Evolutionary conservation across 352 stramenopile species (phyloP).

Genomic region (Phytophthora melonis): DNA sequence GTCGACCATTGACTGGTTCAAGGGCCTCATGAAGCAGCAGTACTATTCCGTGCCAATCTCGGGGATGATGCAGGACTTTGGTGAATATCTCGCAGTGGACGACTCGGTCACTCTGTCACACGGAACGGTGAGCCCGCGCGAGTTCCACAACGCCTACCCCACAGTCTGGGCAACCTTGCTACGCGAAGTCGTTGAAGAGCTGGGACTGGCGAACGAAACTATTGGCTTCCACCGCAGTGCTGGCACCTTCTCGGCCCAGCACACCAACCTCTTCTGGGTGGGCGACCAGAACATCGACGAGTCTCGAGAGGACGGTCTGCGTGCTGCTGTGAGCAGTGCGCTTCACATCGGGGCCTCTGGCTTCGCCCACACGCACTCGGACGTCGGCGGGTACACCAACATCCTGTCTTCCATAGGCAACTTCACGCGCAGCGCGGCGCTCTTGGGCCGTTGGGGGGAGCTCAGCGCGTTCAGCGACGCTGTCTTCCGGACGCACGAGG

Average conservation of each 20-base stretch:
- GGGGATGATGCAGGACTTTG: conserved; percentile 44
- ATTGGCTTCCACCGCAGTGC: conserved; percentile 41
- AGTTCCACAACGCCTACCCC: conserved; percentile 39
- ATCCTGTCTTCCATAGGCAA: conserved; percentile 32
- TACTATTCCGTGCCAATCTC: conserved; percentile 41
- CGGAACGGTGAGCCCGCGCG: conserved; percentile 25
- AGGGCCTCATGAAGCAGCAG: conserved; percentile 31
- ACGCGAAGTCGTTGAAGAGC: conserved; percentile 29
- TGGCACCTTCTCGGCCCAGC: conserved; percentile 30
- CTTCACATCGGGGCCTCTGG: conserved; percentile 33
- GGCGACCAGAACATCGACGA: conserved; percentile 41
- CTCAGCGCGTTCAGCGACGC: conserved; percentile 35
- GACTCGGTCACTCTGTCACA: conserved; percentile 26
- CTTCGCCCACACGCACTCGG: conserved; percentile 35
- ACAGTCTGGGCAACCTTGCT: conserved; percentile 34
- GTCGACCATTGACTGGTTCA: conserved; percentile 39
- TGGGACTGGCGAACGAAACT: conserved; percentile 36
- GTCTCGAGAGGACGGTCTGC: conserved; percentile 36
- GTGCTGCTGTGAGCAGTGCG: conserved; percentile 32
- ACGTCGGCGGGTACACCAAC: conserved; percentile 40
- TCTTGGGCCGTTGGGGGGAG: conserved; percentile 38
- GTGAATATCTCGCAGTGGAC: conserved; percentile 36
- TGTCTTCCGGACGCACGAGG: conserved; percentile 39
- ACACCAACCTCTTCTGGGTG: conserved; percentile 41
- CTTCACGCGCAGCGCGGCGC: conserved; percentile 30